Percentiles rank a stretch among this genome's conserved stretches.
Evolutionary conservation across 352 stramenopile species (phyloP).

Genomic region (Globisporangium ultimum): DNA sequence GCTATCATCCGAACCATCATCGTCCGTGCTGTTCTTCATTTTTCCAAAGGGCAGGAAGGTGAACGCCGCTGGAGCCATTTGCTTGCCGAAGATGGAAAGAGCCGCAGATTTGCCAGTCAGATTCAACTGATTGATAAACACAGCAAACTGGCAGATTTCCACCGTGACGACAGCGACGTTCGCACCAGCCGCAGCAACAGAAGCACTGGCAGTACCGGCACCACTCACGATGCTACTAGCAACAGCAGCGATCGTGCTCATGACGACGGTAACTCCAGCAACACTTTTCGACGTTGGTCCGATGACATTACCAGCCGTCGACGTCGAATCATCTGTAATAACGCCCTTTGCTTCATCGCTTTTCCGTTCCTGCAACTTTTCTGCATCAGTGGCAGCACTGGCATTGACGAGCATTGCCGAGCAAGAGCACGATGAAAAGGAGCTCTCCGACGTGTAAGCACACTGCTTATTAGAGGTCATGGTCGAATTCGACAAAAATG

Average conservation of each 20-base stretch:
- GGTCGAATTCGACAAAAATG: slow-evolving; percentile 58
- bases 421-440: slow-evolving; percentile 67
- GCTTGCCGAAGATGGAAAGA: slow-evolving; percentile 63
- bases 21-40: slow-evolving; percentile 22
- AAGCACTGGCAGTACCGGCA: slow-evolving; percentile 38
- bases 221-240: slow-evolving; percentile 50
- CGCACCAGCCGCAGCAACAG: slow-evolving; percentile 46
- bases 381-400: slow-evolving; percentile 31
- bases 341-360: slow-evolving; percentile 39
- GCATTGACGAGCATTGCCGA: slow-evolving; percentile 51
- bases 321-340: slow-evolving; percentile 67
- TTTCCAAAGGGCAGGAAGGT: slow-evolving; percentile 78
- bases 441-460: slow-evolving; percentile 52
- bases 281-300: slow-evolving; percentile 66
- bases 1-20: slow-evolving; percentile 14
- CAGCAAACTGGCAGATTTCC: slow-evolving; percentile 77
- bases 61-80: slow-evolving; percentile 72
- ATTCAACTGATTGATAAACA: slow-evolving; percentile 75
- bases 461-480: slow-evolving; percentile 61
- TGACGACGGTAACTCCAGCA: slow-evolving; percentile 60
- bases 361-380: slow-evolving; percentile 60
- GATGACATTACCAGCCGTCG: slow-evolving; percentile 49
- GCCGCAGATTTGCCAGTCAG: slow-evolving; percentile 70
- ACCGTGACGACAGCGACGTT: slow-evolving; percentile 72
- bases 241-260: slow-evolving; percentile 70